Evolutionary conservation across 2,329 filamentous ascomycete species (phyloP).

Genomic region (Cadophora sp.): DNA sequence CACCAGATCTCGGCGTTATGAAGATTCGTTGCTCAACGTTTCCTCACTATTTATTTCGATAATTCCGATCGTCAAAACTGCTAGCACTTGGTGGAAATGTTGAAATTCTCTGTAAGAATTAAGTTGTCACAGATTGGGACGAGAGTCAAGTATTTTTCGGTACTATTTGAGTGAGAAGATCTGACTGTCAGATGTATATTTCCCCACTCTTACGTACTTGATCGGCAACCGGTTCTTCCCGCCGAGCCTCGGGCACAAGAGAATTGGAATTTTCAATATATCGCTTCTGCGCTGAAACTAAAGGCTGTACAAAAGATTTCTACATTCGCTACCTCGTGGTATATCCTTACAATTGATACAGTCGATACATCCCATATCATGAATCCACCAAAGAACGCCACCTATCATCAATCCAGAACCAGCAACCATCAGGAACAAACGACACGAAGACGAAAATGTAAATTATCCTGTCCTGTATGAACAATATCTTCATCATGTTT

Average conservation of each 20-base stretch:
- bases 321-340: constrained; percentile 23
- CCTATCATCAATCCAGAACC: constrained; percentile 13
- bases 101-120: no score
- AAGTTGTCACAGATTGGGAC: neutral
- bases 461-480: constrained; percentile 15
- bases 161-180: neutral
- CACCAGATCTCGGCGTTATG: neutral
- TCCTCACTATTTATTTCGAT: no score
- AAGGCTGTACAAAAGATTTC: constrained; percentile 5
- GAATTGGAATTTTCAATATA: neutral
- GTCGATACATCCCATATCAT: constrained; percentile 15
- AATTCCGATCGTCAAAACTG: no score
- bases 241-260: constrained; percentile 10
- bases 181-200: neutral
- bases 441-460: constrained; percentile 10
- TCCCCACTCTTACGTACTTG: constrained; percentile 14
- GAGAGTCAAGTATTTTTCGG: neutral
- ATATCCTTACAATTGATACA: constrained; percentile 31
- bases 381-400: constrained; percentile 16
- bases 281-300: neutral
- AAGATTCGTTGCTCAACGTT: no score
- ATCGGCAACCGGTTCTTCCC: constrained; percentile 21
- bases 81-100: no score
- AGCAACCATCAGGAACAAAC: neutral
- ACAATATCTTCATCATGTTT: neutral